Base-by-base conservation (phyloP, 1,139 yeast species). In the Saccharomyces hybrid region DNA sequence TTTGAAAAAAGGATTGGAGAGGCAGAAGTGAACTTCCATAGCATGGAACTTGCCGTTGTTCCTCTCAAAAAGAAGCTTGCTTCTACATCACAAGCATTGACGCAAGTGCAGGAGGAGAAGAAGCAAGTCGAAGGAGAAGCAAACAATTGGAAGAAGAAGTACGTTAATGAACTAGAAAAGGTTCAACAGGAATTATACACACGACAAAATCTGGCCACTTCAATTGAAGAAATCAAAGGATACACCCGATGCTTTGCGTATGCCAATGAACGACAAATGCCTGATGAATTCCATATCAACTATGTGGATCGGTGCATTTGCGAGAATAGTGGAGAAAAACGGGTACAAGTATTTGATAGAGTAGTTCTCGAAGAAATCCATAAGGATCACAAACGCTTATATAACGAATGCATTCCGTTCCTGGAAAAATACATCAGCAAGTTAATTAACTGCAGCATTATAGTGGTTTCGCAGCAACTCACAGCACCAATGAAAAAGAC, bases 211-310 rank as follows among this genome's bases (percentile, higher is more conserved):
- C 27, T 50, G 23, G 52, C 46, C 25, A 44, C 46, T 23, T 26
- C 49, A 14, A 46, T 50, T 7, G 52, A 50, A 42, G 49, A 50
- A 46, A 44, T 25, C 13, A 26, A 27, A n/a, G 20, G 49, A 9
- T n/a, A 26, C 7, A 26, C 48, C 11, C 34, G 52, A 34, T 44
- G 52, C 42, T 50, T 32, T 48, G 50, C 50, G 20, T 48, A 29
- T 20, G 28, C 41, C n/a, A 26, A 48, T 31, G 26, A 48, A 13
- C 28, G 41, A 11, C 14, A 29, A 16, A 16, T 48, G 20, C 44
- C 50, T 14, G 7, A 20, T 8, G 25, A 20, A n/a, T 48, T 31
- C 14, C 26, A 32, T 13, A 6, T 32, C 41, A 16, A 23, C 5
- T 46, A 26, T n/a, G 31, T 26, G 13, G 31, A 46, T 11, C 31